Evolutionary conservation across 176 grass and related monocot genomes (phyloP), one percentile per base, ranked within the genome.

Genomic region (Avena atlantica): DNA sequence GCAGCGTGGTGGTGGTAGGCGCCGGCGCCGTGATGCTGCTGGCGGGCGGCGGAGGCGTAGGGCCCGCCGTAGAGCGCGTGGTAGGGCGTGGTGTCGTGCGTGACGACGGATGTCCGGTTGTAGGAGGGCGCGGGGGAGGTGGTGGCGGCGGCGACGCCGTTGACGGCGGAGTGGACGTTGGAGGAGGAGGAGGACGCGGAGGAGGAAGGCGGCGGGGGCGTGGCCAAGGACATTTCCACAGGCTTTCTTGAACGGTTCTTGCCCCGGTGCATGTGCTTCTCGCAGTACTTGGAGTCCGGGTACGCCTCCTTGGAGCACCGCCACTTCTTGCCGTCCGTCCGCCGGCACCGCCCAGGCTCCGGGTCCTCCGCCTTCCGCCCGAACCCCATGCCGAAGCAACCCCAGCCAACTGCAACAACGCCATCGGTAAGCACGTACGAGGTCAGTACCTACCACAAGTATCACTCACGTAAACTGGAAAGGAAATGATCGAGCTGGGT

Each of bases 191-290:
- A 50, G 3, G 93, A 47, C 5, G 83, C 52, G 21, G 87, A 50
- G 40, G 89, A 66, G 67, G 88, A 53, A 10, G 73, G 73, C 73
- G 73, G 52, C 60, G 78, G 69, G 17, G 87, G 75, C 64, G 87
- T 90, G 88, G 91, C 89, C 73, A 95, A 89, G 89, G 91, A 92
- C 93, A 98, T 95, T 98, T 95, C 96, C 96, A 98, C 96, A 95
- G 96, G 92, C 96, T 98, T 98, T 98, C 96, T 98, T 98, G 96
- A 98, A 95, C 96, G 96, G 88, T 95, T 94, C 86, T 95, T 98
- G 78, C 96, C 96, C 17, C 96, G 89, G 91, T 98, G 96, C 92
- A 98, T 98, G 86, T 98, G 96, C 78, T 95, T 95, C 92, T 98
- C 96, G 55, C 96, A 98, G 86, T 98, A 98, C 87, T 98, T 98